phyloP scores from a whole-genome alignment of 768 basidiomycete genomes.

The Rickenella mellea region DNA sequence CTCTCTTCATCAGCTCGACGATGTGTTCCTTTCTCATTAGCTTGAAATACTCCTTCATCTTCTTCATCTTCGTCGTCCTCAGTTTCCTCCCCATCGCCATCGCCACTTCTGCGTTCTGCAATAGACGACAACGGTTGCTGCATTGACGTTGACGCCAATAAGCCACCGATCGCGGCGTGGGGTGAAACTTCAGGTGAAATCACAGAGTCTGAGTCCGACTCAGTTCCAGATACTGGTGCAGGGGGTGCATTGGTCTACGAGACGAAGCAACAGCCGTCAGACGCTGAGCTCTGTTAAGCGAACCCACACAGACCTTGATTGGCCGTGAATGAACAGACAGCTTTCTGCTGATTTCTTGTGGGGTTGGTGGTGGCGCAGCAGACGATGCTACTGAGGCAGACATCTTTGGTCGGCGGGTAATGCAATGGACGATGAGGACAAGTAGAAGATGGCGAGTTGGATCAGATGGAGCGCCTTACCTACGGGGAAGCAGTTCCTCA shows the following conservation, averaged over 20 bases:
- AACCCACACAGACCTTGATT: not conserved
- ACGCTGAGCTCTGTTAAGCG: conserved; percentile 23
- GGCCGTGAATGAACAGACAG: conserved; percentile 58
- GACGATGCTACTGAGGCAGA: too few relatives aligned
- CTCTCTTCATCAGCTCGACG: conserved; percentile 52
- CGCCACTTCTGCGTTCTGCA: conserved; percentile 60
- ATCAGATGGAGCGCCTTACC: too few relatives aligned
- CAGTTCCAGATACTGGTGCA: conserved; percentile 55
- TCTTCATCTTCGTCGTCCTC: conserved; percentile 54
- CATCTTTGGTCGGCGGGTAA: too few relatives aligned
- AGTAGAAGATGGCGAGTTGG: too few relatives aligned
- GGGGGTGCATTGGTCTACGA: conserved; percentile 3
- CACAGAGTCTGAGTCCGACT: conserved; percentile 80
- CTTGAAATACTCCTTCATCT: conserved; percentile 57
- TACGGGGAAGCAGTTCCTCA: too few relatives aligned
- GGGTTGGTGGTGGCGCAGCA: conserved; percentile 59
- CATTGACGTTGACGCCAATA: conserved; percentile 19
- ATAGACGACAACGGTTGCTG: conserved; percentile 56
- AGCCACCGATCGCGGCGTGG: conserved; percentile 13
- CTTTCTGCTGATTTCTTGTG: conserved; percentile 81
- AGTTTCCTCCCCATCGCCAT: conserved; percentile 67
- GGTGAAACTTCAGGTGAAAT: conserved; percentile 43
- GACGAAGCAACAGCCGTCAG: not conserved
- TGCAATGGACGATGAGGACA: too few relatives aligned
- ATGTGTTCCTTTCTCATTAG: conserved; percentile 30